A percentile compares a stretch with the other conserved stretches of the same genome.
Conservation (phyloP, 495 filamentous ascomycete species). For the Penicillium ucsense region DNA sequence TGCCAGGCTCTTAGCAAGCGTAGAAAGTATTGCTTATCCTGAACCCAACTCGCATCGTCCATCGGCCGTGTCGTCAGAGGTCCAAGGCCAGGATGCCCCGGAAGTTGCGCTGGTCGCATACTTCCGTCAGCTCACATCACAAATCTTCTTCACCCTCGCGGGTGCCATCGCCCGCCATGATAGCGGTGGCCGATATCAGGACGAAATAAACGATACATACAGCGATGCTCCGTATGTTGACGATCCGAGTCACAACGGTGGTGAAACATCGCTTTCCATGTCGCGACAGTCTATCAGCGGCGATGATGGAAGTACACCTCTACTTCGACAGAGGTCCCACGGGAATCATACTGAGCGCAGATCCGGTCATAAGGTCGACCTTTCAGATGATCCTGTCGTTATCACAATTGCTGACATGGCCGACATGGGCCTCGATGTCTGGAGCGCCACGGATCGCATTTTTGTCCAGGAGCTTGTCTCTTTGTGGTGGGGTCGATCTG, state of each 20-base stretch:
- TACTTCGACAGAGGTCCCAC: slow-evolving; percentile 16
- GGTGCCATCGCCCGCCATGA: slow-evolving; percentile 44
- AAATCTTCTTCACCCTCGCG: slow-evolving; percentile 58
- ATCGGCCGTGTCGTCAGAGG: slow-evolving; percentile 25
- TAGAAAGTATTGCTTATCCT: slow-evolving; percentile 28
- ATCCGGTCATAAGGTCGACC: neutral
- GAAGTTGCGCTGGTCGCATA: slow-evolving; percentile 82
- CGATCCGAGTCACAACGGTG: slow-evolving; percentile 10
- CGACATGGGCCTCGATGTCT: slow-evolving; percentile 77
- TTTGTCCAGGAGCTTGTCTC: slow-evolving; percentile 60
- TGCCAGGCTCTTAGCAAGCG: slow-evolving; percentile 30
- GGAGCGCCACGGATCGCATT: slow-evolving; percentile 66
- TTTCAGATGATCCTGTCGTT: slow-evolving; percentile 31
- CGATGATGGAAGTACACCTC: slow-evolving; percentile 19
- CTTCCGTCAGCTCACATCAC: slow-evolving; percentile 77
- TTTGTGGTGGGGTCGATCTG: slow-evolving; percentile 63
- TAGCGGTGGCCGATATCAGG: slow-evolving; percentile 31
- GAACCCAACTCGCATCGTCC: slow-evolving; percentile 28
- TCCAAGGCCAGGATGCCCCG: slow-evolving; percentile 25
- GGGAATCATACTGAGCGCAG: slow-evolving; percentile 1
- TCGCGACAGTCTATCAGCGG: slow-evolving; percentile 21
- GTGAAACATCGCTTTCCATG: slow-evolving; percentile 14
- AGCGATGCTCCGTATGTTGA: slow-evolving; percentile 10
- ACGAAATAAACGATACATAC: slow-evolving; percentile 4
- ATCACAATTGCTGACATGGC: slow-evolving; percentile 62